A percentile compares a stretch with the other conserved stretches of the same genome.
These are phyloP conservation scores for Fusarium metavorans DNA, from an alignment of 2,329 filamentous ascomycete species.

Conservation along the genomic window DNA sequence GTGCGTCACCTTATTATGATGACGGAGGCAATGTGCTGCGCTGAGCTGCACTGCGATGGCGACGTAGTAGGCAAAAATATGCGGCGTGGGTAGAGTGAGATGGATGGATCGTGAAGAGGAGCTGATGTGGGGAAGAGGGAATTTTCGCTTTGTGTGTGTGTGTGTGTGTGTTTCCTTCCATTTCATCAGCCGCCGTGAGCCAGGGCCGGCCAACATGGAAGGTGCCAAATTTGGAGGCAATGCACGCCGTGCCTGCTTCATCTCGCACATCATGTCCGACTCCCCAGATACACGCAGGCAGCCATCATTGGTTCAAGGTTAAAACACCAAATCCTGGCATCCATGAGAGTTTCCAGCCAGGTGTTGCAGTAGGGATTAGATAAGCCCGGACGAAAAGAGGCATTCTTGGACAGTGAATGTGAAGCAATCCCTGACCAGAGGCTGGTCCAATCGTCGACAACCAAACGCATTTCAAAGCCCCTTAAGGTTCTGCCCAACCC, in stretches of 20 bases:
- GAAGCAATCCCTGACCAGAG: not conserved
- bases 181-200: conserved; percentile 1
- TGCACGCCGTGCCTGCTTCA: not conserved
- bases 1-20: conserved; percentile 3
- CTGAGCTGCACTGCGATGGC: not conserved
- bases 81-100: conserved; percentile 4
- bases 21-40: not conserved
- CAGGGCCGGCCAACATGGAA: not conserved
- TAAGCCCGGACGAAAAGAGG: not conserved
- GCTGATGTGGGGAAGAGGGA: conserved; percentile 3
- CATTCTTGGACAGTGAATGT: not conserved
- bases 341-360: not conserved
- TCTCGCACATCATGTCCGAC: not conserved
- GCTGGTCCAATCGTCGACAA: conserved; percentile 1
- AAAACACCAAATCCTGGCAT: not conserved
- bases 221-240: not conserved
- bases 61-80: not conserved
- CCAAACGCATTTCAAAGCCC: not conserved
- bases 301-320: not conserved
- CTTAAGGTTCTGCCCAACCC: conserved; percentile 20
- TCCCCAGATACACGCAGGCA: not conserved
- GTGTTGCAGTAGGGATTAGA: not conserved
- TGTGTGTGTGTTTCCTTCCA: not conserved
- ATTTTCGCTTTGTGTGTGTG: not conserved
- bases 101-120: conserved; percentile 7